Conservation (phyloP, 441 rosid genomes). For the Sinapis alba region DNA sequence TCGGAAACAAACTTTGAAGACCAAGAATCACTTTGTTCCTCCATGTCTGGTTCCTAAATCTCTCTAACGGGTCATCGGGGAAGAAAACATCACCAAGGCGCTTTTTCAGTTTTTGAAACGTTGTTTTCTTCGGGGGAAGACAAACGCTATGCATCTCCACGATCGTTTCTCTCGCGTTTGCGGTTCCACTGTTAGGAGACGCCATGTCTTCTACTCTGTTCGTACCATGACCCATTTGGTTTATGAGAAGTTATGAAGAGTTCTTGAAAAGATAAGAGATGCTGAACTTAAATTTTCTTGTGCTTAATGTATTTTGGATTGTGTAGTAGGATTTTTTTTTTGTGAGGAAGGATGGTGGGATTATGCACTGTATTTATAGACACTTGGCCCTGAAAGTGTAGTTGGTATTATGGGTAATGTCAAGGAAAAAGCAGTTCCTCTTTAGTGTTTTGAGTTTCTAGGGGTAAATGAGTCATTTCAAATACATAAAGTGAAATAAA, state of each 20-base stretch:
- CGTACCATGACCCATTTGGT: slow-evolving; percentile 39
- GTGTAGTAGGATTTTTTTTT: slow-evolving; percentile 13
- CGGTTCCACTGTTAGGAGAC: slow-evolving; percentile 33
- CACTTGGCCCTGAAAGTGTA: slow-evolving; percentile 28
- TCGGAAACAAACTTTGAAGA: slow-evolving; percentile 78
- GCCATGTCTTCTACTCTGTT: slow-evolving; percentile 45
- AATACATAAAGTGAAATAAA: neutral
- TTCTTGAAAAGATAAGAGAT: neutral
- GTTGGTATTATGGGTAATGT: slow-evolving; percentile 36
- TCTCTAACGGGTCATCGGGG: slow-evolving; percentile 92
- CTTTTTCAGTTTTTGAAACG: slow-evolving; percentile 68
- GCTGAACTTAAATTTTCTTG: neutral
- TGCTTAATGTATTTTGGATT: slow-evolving; percentile 4
- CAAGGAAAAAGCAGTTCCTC: neutral
- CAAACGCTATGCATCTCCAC: slow-evolving; percentile 70
- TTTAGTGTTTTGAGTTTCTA: neutral
- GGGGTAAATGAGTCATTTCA: slow-evolving; percentile 36
- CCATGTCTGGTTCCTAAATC: slow-evolving; percentile 79
- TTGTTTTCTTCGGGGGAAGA: slow-evolving; percentile 64
- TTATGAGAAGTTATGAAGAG: neutral
- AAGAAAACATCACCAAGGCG: slow-evolving; percentile 74
- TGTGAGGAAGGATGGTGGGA: slow-evolving; percentile 29
- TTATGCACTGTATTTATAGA: slow-evolving; percentile 36
- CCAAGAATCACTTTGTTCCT: slow-evolving; percentile 56
- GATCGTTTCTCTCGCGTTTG: slow-evolving; percentile 34